phyloP scores from a whole-genome alignment of 768 basidiomycete species.

The Psilocybe tampanensis region DNA sequence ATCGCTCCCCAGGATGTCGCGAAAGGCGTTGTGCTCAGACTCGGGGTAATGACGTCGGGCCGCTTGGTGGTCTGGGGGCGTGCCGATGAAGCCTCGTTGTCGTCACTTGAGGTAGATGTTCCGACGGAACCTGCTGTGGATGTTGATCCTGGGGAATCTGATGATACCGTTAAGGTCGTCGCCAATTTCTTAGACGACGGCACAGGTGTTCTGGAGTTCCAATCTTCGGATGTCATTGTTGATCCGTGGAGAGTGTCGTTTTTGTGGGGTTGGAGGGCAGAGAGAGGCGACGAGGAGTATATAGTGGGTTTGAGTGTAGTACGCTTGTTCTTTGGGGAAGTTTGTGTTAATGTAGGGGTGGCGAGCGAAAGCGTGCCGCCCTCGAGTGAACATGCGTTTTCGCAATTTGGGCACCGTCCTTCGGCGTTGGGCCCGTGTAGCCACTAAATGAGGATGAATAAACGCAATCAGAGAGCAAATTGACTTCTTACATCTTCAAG shows the following conservation, averaged over 20 bases:
- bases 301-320: constrained; percentile 8
- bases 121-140: constrained; percentile 5
- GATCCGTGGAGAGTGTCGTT: constrained; percentile 12
- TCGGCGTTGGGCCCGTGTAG: constrained; percentile 33
- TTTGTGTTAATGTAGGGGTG: constrained; percentile 17
- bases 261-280: constrained; percentile 12
- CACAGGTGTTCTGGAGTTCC: background rate
- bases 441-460: constrained; percentile 24
- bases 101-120: background rate
- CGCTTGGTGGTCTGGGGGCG: background rate
- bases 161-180: background rate
- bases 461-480: background rate
- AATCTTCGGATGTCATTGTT: background rate
- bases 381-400: constrained; percentile 29
- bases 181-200: background rate
- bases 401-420: constrained; percentile 34
- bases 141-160: background rate
- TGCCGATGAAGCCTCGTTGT: background rate
- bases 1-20: constrained; percentile 25
- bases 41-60: constrained; percentile 1
- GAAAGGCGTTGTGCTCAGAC: constrained; percentile 20
- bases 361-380: constrained; percentile 28
- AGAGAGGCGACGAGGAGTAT: constrained; percentile 14
- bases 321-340: constrained; percentile 9
- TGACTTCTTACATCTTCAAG: constrained; percentile 28